Evolutionary conservation across 2,329 filamentous ascomycete genomes (phyloP), one percentile per base, ranked within the genome.

Genomic region (Xylaria multiplex): DNA sequence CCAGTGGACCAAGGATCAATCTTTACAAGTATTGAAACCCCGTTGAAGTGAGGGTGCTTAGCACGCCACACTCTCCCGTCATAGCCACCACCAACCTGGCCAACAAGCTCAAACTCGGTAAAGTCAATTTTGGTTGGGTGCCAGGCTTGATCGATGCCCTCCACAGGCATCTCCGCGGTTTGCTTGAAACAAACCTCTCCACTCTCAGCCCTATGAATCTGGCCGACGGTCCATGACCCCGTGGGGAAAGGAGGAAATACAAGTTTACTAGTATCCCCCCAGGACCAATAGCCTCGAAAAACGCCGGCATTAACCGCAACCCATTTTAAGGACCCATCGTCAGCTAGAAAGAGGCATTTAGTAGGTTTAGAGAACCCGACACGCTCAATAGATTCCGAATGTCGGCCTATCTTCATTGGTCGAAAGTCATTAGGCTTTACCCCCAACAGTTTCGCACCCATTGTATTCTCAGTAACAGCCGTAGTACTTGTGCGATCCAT

Each of bases 291-390:
- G n/a, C 57, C 56, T 19, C n/a, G 58, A 35, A 65, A 65, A 16
- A 65, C 57, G 2, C 62, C 62, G 2, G 57, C 19, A 9, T 65
- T 65, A 16, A 65, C 50, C 2, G n/a, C 62, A 9, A 65, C 50
- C 62, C 57, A 61, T 56, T 65, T 65, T 2, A 61, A 50, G 16
- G 50, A 60, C 2, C 35, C 49, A 16, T 65, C 50, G 1, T 45
- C 43, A 2, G 50, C 43, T 2, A 61, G 14, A 46, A 61, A 65
- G n/a, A 65, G 50, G 7, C 62, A 65, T 56, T 52, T 9, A 46
- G 71, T 19, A 52, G 64, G 19, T 69, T 71, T 48, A 9, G 48
- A 48, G 22, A n/a, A 2, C 1, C 55, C 45, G 50, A 67, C 13
- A 70, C 56, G 72, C 70, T 2, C 4, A 6, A 11, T 43, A 62